Evolutionary conservation across 2,329 filamentous ascomycete species (phyloP).

Genomic region (Aspergillus arachidicola): DNA sequence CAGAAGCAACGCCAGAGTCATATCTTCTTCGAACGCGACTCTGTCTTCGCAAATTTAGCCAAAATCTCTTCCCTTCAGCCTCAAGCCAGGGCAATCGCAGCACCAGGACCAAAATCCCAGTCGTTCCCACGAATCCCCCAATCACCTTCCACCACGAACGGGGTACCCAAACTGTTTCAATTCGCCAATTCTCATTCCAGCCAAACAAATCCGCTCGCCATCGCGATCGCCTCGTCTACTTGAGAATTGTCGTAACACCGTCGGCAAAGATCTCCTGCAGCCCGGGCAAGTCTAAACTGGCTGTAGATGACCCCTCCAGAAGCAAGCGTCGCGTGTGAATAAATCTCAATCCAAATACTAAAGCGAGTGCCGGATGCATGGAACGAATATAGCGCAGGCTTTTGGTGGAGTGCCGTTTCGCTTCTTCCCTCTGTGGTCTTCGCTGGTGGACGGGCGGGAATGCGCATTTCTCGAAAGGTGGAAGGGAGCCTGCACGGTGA

Average conservation of each 20-base stretch:
- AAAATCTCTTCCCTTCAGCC: conserved; percentile 16
- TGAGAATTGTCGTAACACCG: conserved; percentile 3
- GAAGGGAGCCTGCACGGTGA: conserved; percentile 11
- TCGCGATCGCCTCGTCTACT: conserved; percentile 14
- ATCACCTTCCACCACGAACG: conserved; percentile 5
- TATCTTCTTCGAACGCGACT: background rate
- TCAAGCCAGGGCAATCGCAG: conserved; percentile 12
- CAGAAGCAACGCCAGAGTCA: background rate
- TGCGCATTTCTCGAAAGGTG: background rate
- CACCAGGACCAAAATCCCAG: no score
- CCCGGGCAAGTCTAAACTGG: background rate
- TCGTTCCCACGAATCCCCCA: background rate
- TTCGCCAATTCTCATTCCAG: conserved; percentile 10
- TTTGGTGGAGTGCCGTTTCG: background rate
- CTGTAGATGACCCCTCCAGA: background rate
- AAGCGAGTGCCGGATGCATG: background rate
- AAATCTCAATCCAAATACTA: background rate
- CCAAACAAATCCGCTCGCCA: conserved; percentile 11
- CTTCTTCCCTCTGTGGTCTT: background rate
- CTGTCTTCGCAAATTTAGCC: background rate
- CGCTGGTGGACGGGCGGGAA: background rate
- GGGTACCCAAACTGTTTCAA: conserved; percentile 5
- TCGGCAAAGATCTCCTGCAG: conserved; percentile 1
- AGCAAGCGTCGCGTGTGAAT: background rate
- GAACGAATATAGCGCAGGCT: background rate